Percentiles rank a stretch among this genome's conserved stretches.
phyloP scores from a whole-genome alignment of 306 rosid genomes.

The Lagenaria siceraria region DNA sequence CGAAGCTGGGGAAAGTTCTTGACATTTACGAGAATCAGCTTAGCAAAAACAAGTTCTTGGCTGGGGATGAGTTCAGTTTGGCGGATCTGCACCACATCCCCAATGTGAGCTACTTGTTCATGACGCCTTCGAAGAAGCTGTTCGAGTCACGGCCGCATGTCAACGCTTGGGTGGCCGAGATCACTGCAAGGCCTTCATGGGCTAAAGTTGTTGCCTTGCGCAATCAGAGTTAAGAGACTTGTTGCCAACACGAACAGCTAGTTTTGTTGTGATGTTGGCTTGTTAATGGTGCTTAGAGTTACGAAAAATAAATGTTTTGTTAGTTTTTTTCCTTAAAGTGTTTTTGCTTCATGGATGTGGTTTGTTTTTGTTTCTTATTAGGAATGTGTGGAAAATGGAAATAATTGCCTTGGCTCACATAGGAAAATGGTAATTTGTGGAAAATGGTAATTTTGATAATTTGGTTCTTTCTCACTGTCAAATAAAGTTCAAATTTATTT shows the following conservation, averaged over 20 bases:
- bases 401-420: too few species aligned
- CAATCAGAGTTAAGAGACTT: not conserved
- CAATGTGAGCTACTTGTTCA: conserved; percentile 22
- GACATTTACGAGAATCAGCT: conserved; percentile 46
- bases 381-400: not conserved
- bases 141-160: conserved; percentile 39
- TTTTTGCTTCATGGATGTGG: not conserved
- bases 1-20: conserved; percentile 35
- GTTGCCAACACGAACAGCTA: not conserved
- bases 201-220: conserved; percentile 39
- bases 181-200: conserved; percentile 67
- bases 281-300: not conserved
- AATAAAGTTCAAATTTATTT: too few species aligned
- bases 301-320: not conserved
- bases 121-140: conserved; percentile 19
- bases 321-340: not conserved
- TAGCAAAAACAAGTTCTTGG: conserved; percentile 40
- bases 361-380: not conserved
- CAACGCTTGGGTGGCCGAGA: conserved; percentile 44
- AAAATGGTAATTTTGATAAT: too few species aligned
- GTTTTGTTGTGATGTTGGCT: not conserved
- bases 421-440: too few species aligned
- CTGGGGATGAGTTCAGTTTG: conserved; percentile 37
- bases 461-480: too few species aligned
- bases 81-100: conserved; percentile 75